Evolutionary conservation across 1,139 yeast genomes (phyloP), one percentile per base, ranked within the genome.

Genomic region (Candida frijolesensis): DNA sequence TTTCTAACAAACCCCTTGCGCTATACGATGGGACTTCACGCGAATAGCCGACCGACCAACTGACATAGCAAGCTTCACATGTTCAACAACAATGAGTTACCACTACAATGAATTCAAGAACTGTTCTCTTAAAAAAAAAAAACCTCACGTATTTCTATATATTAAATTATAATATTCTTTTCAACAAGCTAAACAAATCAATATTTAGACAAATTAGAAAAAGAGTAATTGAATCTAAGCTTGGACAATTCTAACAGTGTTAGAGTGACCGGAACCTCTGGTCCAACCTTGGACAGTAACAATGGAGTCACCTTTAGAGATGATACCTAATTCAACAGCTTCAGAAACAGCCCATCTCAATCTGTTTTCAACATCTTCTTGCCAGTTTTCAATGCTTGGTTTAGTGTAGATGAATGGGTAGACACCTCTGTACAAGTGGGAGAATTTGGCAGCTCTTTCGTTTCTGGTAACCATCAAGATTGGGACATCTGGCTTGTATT

Each of bases 231-330:
- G 9, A 14, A 15, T 32, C 63, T 74, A 76, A 61, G 81, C 81
- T 64, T 75, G 79, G 55, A 79, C 80, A 62, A 78, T 72, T 83
- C 98, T 94, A 75, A 94, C 84, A 59, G 99, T 94, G 87, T 94
- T 94, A 68, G 99, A 89, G 84, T 94, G 97, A 70, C 99, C 99
- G 59, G 92, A 82, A 78, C 99, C 99, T 73, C 95, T 89, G 68
- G 96, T 89, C 96, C 97, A 94, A 72, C 99, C 99, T 83, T 94
- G 99, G 70, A 94, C 88, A 68, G 96, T 89, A 62, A 94, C 91
- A 65, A 91, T 88, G 54, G 89, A 80, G 72, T 91, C 97, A 73
- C 97, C 97, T 75, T 84, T 84, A 66, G 78, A 76, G 71, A 94
- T 79, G 73, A 94, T 85, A 61, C 96, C 96, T 66, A 92, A 83